phyloP scores from a whole-genome alignment of 176 grass and related monocot genomes.

The Elaeis guineensis region DNA sequence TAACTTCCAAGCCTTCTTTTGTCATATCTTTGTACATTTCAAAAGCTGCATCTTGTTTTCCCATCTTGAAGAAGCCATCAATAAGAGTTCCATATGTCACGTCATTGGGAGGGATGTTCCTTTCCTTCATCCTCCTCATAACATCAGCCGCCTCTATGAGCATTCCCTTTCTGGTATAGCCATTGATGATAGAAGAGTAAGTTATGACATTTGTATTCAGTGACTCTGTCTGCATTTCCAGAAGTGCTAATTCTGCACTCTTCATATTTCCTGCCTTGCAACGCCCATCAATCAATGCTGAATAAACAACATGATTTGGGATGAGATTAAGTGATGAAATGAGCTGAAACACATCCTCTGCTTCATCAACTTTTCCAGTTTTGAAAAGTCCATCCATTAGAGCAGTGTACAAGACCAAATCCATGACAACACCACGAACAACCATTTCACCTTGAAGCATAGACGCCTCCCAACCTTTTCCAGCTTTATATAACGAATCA shows the following conservation, averaged over 20 bases:
- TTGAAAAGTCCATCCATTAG: conserved; percentile 61
- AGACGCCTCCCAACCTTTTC: conserved; percentile 12
- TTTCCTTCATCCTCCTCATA: conserved; percentile 65
- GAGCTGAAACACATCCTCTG: conserved; percentile 27
- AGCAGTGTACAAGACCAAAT: conserved; percentile 65
- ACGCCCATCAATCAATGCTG: conserved; percentile 54
- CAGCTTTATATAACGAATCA: conserved; percentile 50
- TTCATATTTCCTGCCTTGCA: conserved; percentile 54
- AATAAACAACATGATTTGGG: conserved; percentile 56
- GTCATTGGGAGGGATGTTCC: conserved; percentile 48
- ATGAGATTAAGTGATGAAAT: conserved; percentile 42
- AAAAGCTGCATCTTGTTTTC: conserved; percentile 52
- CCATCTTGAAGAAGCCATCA: conserved; percentile 63
- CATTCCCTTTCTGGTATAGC: conserved; percentile 53
- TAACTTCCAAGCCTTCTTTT: conserved; percentile 40
- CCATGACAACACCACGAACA: conserved; percentile 50
- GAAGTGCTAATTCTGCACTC: conserved; percentile 48
- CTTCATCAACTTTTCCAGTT: conserved; percentile 43
- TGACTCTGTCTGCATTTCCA: conserved; percentile 48
- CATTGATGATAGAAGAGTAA: conserved; percentile 66
- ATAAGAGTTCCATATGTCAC: conserved; percentile 76
- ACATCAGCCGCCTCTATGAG: conserved; percentile 37
- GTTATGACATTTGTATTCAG: conserved; percentile 60
- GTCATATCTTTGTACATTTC: conserved; percentile 49
- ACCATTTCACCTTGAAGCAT: conserved; percentile 60